Evolutionary conservation across 768 basidiomycete genomes (phyloP).

Genomic region (Kwoniella mangroviensis): DNA sequence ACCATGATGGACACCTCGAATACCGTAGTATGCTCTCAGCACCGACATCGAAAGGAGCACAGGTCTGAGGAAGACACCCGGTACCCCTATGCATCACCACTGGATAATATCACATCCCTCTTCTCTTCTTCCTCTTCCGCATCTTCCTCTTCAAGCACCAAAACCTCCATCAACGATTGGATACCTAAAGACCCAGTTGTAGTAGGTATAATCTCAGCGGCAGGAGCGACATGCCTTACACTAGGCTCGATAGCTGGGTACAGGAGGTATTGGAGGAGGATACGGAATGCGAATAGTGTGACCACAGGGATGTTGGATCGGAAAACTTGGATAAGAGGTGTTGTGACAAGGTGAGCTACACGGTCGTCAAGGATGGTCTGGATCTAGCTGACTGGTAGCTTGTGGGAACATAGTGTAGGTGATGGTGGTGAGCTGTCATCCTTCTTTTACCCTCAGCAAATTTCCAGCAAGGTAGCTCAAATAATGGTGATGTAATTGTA

Average conservation of each 20-base stretch:
- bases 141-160: slow-evolving; percentile 12
- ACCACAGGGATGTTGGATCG: slow-evolving; percentile 67
- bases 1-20: background rate
- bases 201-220: slow-evolving; percentile 48
- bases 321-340: slow-evolving; percentile 74
- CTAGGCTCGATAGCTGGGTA: slow-evolving; percentile 42
- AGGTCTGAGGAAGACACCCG: background rate
- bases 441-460: background rate
- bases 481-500: slow-evolving; percentile 63
- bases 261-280: slow-evolving; percentile 58
- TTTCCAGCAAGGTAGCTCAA: slow-evolving; percentile 62
- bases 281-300: slow-evolving; percentile 71
- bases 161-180: slow-evolving; percentile 18
- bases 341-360: slow-evolving; percentile 71
- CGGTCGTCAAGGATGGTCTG: background rate
- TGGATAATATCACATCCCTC: slow-evolving; percentile 29
- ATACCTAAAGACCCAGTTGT: slow-evolving; percentile 43
- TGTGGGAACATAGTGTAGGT: slow-evolving; percentile 36
- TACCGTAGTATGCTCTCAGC: background rate
- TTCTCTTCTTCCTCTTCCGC: slow-evolving; percentile 28
- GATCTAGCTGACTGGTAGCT: background rate
- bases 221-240: slow-evolving; percentile 54
- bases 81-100: slow-evolving; percentile 7
- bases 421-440: slow-evolving; percentile 43
- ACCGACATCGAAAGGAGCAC: too few species aligned